Conservation (phyloP, 108 stramenopile genomes). For the Cyclotella baltica region DNA sequence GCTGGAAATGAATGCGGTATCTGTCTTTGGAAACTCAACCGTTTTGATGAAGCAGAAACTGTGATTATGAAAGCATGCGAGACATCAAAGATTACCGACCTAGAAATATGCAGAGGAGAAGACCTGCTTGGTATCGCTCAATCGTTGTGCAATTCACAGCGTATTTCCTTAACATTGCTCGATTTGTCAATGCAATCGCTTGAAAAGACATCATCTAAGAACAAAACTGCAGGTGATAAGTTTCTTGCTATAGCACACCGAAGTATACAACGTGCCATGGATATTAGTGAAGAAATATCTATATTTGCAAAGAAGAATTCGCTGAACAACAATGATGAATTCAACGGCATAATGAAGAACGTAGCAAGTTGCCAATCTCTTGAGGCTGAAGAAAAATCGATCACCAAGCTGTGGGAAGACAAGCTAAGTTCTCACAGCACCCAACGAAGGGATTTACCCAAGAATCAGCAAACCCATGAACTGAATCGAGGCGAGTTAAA, state of each 20-base stretch:
- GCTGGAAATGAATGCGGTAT: conserved; percentile 16
- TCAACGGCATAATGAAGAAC: background rate
- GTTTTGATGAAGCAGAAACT: conserved; percentile 27
- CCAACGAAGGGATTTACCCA: background rate
- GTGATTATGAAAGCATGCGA: conserved; percentile 22
- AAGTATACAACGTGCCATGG: conserved; percentile 23
- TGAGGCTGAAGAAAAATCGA: conserved; percentile 25
- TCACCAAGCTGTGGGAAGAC: conserved; percentile 29
- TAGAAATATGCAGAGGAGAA: conserved; percentile 16
- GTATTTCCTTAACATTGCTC: conserved; percentile 26
- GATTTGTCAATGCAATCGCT: conserved; percentile 26
- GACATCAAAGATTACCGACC: conserved; percentile 18
- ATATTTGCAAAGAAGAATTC: conserved; percentile 23
- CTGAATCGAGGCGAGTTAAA: conserved; percentile 9
- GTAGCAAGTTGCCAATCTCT: conserved; percentile 22
- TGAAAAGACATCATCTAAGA: conserved; percentile 18
- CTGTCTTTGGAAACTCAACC: conserved; percentile 34
- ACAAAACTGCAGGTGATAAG: conserved; percentile 22
- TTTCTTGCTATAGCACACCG: conserved; percentile 21
- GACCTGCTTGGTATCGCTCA: conserved; percentile 8
- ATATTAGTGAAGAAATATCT: conserved; percentile 28
- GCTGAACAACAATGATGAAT: conserved; percentile 5
- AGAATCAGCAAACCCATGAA: background rate
- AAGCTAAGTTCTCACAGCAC: conserved; percentile 5
- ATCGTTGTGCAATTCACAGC: conserved; percentile 29